Percentiles rank a stretch among this genome's conserved stretches.
phyloP scores from a whole-genome alignment of 768 basidiomycete genomes.

The Roridomyces roridus region DNA sequence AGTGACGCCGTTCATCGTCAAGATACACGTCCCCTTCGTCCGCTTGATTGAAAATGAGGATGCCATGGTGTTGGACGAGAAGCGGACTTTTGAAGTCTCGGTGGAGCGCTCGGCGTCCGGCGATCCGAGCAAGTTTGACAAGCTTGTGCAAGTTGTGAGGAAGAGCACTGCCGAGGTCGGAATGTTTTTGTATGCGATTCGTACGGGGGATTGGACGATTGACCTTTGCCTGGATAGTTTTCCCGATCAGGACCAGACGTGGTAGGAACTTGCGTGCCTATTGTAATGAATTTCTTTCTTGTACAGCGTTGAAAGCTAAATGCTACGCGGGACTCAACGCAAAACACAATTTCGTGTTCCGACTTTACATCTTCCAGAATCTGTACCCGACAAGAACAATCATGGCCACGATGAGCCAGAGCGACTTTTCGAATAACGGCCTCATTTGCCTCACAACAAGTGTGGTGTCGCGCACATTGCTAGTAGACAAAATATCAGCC shows the following conservation, averaged over 20 bases:
- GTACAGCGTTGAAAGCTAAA: too few species aligned
- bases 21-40: slow-evolving; percentile 17
- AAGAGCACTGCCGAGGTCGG: slow-evolving; percentile 3
- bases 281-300: too few species aligned
- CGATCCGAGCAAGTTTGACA: neutral
- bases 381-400: too few species aligned
- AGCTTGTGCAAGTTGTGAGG: neutral
- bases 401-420: too few species aligned
- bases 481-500: too few species aligned
- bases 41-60: neutral
- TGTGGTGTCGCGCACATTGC: too few species aligned
- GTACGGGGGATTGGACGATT: slow-evolving; percentile 22
- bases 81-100: slow-evolving; percentile 9
- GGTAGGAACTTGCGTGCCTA: slow-evolving; percentile 10
- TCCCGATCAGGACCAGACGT: slow-evolving; percentile 20
- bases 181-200: slow-evolving; percentile 19
- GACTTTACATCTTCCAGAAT: too few species aligned
- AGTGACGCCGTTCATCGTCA: slow-evolving; percentile 23
- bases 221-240: slow-evolving; percentile 19
- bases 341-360: too few species aligned
- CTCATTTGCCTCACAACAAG: too few species aligned
- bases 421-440: too few species aligned
- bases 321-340: too few species aligned
- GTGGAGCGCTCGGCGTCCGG: neutral
- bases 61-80: slow-evolving; percentile 16